Base-by-base conservation (phyloP, 1,284 basidiomycete genomes). In the Leccinum idahoense region DNA sequence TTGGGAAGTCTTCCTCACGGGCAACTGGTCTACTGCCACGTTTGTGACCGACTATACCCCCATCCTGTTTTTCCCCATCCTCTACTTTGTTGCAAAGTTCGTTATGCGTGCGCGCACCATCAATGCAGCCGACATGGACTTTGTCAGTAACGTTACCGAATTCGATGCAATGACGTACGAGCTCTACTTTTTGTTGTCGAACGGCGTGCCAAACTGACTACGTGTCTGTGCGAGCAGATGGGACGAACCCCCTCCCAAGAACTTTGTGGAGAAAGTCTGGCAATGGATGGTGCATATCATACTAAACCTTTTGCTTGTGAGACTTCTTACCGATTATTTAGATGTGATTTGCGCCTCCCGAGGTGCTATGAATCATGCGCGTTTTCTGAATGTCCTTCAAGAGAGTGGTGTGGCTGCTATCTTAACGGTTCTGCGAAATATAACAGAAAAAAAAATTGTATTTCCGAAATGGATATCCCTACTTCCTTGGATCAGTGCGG, bases 1-100 rank as follows among this genome's bases (percentile, higher is more conserved):
- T 15, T 78, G 74, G 71, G 70, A 67, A 41, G 78, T 82, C 58
- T 83, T 83, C 74, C 75, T 80, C 62, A 71, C 69, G 46, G 71
- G 70, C 49, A 69, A 66, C 53, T 79, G 77, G 72, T 71, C 73
- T 51, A 71, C 69, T 12, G 70, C 67, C n/a, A 73, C 69, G 2
- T 78, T 80, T 60, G 64, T 82, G 41, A 79, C 78, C 64, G 82
- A 80, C 70, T 88, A 88, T 74, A 66, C 89, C 23, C 85, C 88
- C 18, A 72, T 88, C 65, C 75, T 76, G 26, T 71, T 87, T 64
- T 89, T 88, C 79, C 82, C 84, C 35, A 62, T 86, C 64, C 72
- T 88, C 53, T 89, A 84, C 73, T 2, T 82, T 44, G 77, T 66
- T 14, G 79, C 79, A 62, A 81, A 79, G 68, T 60, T 79, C 18